Evolutionary conservation across 805 yeast species (phyloP), one percentile per base, ranked within the genome.

Genomic region (Jamesozyma lodderae): DNA sequence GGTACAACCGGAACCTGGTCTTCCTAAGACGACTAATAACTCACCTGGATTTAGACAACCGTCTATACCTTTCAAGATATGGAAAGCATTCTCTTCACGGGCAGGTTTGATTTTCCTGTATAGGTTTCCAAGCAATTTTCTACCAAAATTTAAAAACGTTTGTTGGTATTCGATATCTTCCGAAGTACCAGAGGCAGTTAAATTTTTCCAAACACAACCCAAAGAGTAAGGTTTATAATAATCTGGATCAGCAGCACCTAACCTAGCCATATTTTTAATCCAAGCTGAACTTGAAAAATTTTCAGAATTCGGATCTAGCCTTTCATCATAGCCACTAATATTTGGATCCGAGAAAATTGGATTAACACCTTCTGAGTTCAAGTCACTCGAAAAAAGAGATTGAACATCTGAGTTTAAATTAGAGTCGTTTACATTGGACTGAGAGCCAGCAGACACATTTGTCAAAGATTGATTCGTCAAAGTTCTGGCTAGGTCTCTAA

Each of bases 1-100:
- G 5, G 82, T 64, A 49, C 84, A 77, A 31, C 84, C 84, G 25
- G 81, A 69, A 49, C 90, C 90, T 1, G 90, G 90, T 59, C 88
- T 72, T 40, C 92, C 90, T 33, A 81, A 63, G 9, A 81, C 88
- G 38, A 81, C 82, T 4, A 80, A 74, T 33, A 79, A 66, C 44
- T 79, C 79, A 39, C 87, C 86, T 2, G 86, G 81, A 38, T 63
- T 64, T 28, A 73, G 52, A 13, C 71, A 45, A 18, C 79, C 83
- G 43, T 75, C 79, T 73, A 71, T 67, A 13, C 72, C 59, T 48
- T 70, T 70, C 53, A 70, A 64, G 45, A 67, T 74, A 60, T 72
- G 47, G 34, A 61, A 74, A 41, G 51, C 53, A 41, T 46, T 55
- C 42, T 42, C 50, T 42, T 49, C 43, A 38, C 38, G 50, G 6